phyloP scores from a whole-genome alignment of 2,329 filamentous ascomycete genomes.

The Colletotrichum sublineola region DNA sequence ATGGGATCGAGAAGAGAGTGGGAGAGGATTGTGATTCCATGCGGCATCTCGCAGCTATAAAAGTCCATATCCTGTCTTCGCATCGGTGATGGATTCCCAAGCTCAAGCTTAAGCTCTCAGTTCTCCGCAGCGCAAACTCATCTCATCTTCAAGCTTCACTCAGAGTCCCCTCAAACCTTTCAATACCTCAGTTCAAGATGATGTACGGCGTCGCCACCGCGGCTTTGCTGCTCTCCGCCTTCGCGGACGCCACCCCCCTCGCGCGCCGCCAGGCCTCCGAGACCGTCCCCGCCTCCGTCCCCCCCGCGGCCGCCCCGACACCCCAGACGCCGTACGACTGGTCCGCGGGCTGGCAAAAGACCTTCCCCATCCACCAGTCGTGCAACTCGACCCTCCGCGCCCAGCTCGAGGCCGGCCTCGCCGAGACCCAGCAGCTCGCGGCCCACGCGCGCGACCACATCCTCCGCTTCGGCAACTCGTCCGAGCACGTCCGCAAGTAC shows the following conservation, averaged over 20 bases:
- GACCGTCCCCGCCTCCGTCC: constrained; percentile 44
- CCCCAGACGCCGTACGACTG: constrained; percentile 49
- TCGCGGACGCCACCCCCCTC: constrained; percentile 47
- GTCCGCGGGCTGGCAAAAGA: constrained; percentile 50
- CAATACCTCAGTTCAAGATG: constrained; percentile 21
- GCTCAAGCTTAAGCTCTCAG: not conserved
- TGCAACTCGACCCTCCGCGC: constrained; percentile 73
- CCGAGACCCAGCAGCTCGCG: constrained; percentile 70
- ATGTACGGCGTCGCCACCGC: constrained; percentile 37
- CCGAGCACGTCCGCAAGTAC: constrained; percentile 73
- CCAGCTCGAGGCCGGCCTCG: constrained; percentile 68
- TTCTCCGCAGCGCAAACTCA: constrained; percentile 4
- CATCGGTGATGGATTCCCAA: not conserved
- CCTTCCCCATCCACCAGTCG: constrained; percentile 70
- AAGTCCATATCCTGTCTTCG: constrained; percentile 13
- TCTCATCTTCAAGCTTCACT: not conserved
- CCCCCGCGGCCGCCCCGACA: constrained; percentile 41
- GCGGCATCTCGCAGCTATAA: constrained; percentile 36
- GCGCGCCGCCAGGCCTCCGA: constrained; percentile 43
- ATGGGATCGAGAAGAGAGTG: constrained; percentile 2
- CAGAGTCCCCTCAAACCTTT: not conserved
- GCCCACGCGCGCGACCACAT: constrained; percentile 74
- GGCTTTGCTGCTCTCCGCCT: constrained; percentile 46
- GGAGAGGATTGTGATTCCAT: not conserved
- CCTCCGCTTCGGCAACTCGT: constrained; percentile 68